Evolutionary conservation across 2,329 filamentous ascomycete genomes (phyloP), one percentile per base, ranked within the genome.

Genomic region (Claviceps maximensis): DNA sequence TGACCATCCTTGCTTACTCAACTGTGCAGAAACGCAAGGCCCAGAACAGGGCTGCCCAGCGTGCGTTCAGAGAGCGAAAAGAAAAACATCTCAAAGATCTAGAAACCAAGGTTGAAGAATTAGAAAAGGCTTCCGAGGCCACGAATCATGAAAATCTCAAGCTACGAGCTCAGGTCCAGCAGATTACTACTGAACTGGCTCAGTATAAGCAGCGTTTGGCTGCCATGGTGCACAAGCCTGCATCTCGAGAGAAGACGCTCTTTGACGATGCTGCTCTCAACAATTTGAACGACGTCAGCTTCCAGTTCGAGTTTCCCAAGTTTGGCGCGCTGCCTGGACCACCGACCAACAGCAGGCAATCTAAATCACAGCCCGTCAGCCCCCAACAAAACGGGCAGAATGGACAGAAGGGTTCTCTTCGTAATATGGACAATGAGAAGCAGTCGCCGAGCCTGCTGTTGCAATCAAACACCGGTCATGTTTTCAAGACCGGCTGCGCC

Each of bases 291-390:
- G 85, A 86, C 57, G 84, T 86, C 65, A 89, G 86, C 65, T 97
- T 97, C 65, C 84, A 91, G 59, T 97, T 98, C 61, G 91, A 97
- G 60, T 97, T 97, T 58, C 91, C 93, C 58, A 90, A 87, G 65
- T 97, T 98, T 62, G 93, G 93, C 47, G 78, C 83, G 55, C 77
- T 94, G 27, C 77, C 79, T 0, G 74, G 77, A 5, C 71, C 74
- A 8, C 60, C 65, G 1, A 55, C 58, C 50, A 55, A 57, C 51
- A 64, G 57, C 51, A 64, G 64, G 53, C 56, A 52, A 6, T 59
- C 60, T 4, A 51, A 58, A 15, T 65, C 67, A n/a, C 65, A 64
- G 31, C 62, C 66, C 8, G 60, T 64, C 13, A 68, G 66, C 56
- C 65, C 67, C 15, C 61, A 59, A 17, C 59, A 62, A 51, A 59